Base-by-base conservation (phyloP, 202 grass and related monocot genomes). In the Zizania palustris region DNA sequence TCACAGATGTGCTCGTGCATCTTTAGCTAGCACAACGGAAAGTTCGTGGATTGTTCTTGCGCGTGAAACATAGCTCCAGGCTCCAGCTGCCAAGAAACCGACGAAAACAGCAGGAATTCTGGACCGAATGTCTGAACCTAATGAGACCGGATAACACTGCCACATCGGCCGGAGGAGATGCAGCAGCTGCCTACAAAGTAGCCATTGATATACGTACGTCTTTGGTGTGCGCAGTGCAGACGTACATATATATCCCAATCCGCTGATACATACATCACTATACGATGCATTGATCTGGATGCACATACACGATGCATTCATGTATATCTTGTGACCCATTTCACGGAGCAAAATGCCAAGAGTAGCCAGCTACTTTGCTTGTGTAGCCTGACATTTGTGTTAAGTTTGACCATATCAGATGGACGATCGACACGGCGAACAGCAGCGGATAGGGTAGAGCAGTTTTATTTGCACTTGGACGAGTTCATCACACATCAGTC, bases 281-380 rank as follows among this genome's bases (percentile, higher is more conserved):
- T 48, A 48, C 0, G 51, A 20, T 55, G 7, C 51, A 9, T 55
- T 6, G 51, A 7, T 34, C 56, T 46, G 42, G 45, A 59, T 22
- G 4, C 22, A 6, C 2, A 28, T 10, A 22, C 14, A 20, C 28
- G 28, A 28, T 39, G 39, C 3, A 9, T 44, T 39, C 49, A 16
- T 56, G 40, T 19, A 51, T 72, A 81, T 81, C 78, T 58, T 72
- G n/a, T 48, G 55, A 28, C 11, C 65, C 65, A 19, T 50, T 38
- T 71, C 49, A 41, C 49, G 11, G n/a, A 39, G 43, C 67, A 9
- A 33, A 7, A 40, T 18, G 44, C 43, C 77, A 62, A 63, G 37
- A 51, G 8, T 22, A 7, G 16, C 51, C 46, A 60, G 55, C n/a
- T 7, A 33, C 36, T 48, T 36, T 42, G 55, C 43, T 21, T 50